These are phyloP conservation scores for Ceratobasidium sp. DNA, from an alignment of 1,284 basidiomycete genomes.

Conservation along the genomic window DNA sequence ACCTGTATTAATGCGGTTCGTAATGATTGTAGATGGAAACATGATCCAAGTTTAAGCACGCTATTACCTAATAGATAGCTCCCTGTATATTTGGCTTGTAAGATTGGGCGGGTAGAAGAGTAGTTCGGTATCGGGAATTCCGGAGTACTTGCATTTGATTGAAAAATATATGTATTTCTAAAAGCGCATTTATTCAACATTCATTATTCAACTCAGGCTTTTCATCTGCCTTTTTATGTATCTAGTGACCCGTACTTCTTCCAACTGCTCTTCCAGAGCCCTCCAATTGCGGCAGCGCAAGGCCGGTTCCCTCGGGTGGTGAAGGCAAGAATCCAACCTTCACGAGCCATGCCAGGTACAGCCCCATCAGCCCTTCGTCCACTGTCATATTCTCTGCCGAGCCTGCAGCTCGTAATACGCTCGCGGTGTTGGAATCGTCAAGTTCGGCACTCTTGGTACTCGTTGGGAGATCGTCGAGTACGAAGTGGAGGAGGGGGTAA, in stretches of 20 bases:
- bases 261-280: slow-evolving; percentile 58
- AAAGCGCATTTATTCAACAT: too few relatives aligned
- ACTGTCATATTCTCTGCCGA: slow-evolving; percentile 73
- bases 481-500: slow-evolving; percentile 97
- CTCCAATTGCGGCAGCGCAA: slow-evolving; percentile 50
- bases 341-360: slow-evolving; percentile 95
- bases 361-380: slow-evolving; percentile 78
- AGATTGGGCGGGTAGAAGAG: too few relatives aligned
- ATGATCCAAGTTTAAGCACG: too few relatives aligned
- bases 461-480: slow-evolving; percentile 95
- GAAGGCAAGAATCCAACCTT: slow-evolving; percentile 84
- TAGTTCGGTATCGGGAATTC: too few relatives aligned
- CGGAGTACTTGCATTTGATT: too few relatives aligned
- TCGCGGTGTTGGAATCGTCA: slow-evolving; percentile 85
- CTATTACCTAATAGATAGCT: too few relatives aligned
- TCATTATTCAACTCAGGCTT: too few relatives aligned
- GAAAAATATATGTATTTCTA: too few relatives aligned
- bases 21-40: too few relatives aligned
- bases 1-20: too few relatives aligned
- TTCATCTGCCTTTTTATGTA: too few relatives aligned
- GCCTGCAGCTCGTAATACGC: slow-evolving; percentile 66
- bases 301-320: slow-evolving; percentile 58
- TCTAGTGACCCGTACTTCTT: slow-evolving; percentile 56
- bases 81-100: too few relatives aligned
- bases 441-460: slow-evolving; percentile 94